Base-by-base conservation (phyloP, 2,329 filamentous ascomycete species). In the Aspergillus oerlinghausenensis region DNA sequence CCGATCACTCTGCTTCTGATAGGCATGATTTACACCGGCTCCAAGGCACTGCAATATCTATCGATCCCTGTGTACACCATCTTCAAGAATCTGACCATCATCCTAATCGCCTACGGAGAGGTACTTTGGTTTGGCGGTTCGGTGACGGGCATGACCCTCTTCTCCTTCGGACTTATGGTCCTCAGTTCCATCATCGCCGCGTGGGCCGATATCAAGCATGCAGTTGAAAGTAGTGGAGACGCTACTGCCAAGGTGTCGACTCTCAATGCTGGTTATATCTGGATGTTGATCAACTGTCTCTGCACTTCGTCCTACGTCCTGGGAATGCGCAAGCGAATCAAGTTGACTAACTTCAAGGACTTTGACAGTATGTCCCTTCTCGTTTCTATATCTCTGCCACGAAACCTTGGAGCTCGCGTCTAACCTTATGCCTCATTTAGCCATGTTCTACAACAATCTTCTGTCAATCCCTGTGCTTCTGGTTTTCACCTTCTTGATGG, bases 391-490 rank as follows among this genome's bases (percentile, higher is more conserved):
- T 21, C 52, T 32, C 21, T 21, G 14, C 19, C n/a, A 21, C 11
- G 23, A 48, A 40, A 21, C 17, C 21, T 23, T 19, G n/a, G 11
- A 21, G 19, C 8, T 45, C 11, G 32, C 55, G 47, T 35, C 57
- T 61, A 53, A 59, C 28, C 21, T 61, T 49, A 77, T 70, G 10
- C 10, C 47, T 8, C 45, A 40, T 55, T 50, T 63, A 97, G 93
- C 92, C 70, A 99, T 97, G 94, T 97, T 94, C 80, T 99, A 99
- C 83, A 99, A 99, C 85, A 97, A 99, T 77, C 84, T 97, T 50
- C 86, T 99, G 64, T 96, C 92, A 56, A 96, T 99, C 62, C 94
- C 94, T 28, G 88, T 97, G 68, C 86, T 99, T 52, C 76, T 97
- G 56, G 73, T 91, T 66, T 87, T 87, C 73, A 95, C 93, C 35